Percentiles rank a stretch among this genome's conserved stretches.
phyloP scores from a whole-genome alignment of 805 yeast species.

The Starmerella riodocensis region DNA sequence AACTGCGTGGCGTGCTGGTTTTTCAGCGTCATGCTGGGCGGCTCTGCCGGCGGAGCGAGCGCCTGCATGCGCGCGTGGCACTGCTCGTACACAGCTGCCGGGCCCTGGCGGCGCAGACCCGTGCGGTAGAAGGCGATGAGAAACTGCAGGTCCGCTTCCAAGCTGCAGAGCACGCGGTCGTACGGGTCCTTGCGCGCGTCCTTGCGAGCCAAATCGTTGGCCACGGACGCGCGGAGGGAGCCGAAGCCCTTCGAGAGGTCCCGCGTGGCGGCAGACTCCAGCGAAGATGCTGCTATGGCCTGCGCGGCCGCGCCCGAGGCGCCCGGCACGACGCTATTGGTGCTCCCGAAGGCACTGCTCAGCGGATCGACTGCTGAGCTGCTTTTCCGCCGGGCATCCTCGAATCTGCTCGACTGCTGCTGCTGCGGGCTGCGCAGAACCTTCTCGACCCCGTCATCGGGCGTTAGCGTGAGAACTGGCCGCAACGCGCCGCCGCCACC shows the following conservation, averaged over 20 bases:
- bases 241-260: slow-evolving; percentile 6
- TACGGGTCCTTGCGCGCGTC: slow-evolving; percentile 10
- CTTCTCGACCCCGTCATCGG: not conserved
- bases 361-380: not conserved
- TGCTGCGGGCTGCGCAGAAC: not conserved
- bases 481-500: too few relatives aligned
- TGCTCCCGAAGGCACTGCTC: not conserved
- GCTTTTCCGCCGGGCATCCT: too few relatives aligned
- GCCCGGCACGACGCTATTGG: not conserved
- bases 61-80: not conserved
- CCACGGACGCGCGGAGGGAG: slow-evolving; percentile 7
- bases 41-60: too few relatives aligned
- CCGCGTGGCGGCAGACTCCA: not conserved
- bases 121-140: slow-evolving; percentile 15
- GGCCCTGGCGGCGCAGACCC: slow-evolving; percentile 14
- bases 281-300: not conserved
- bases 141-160: slow-evolving; percentile 18
- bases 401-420: not conserved
- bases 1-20: slow-evolving; percentile 14
- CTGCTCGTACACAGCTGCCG: not conserved
- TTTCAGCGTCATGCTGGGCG: too few relatives aligned
- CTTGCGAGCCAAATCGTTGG: too few relatives aligned
- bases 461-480: not conserved
- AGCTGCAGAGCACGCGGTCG: slow-evolving; percentile 7
- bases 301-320: not conserved